phyloP scores from a whole-genome alignment of 176 grass and related monocot species.

The Alopecurus myosuroides region DNA sequence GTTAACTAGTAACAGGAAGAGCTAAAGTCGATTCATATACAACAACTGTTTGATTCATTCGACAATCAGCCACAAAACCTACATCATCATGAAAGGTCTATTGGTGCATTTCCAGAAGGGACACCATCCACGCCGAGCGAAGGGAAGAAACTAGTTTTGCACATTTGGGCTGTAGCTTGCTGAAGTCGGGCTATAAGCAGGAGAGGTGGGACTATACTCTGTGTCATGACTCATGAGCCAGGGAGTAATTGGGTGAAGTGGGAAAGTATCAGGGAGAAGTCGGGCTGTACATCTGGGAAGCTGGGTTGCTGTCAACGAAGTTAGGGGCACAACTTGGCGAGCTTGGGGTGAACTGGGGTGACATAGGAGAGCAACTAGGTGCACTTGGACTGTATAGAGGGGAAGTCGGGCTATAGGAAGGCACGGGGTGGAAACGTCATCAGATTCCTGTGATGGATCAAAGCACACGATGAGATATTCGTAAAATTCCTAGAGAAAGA shows the following conservation, averaged over 20 bases:
- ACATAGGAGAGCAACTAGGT: conserved; percentile 13
- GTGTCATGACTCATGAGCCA: neutral
- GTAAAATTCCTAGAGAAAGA: too few relatives aligned
- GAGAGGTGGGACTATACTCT: conserved; percentile 55
- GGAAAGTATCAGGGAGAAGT: conserved; percentile 65
- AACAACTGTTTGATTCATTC: neutral
- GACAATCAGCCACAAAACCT: neutral
- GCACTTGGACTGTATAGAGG: conserved; percentile 68
- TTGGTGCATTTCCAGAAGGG: neutral
- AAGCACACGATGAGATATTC: too few relatives aligned
- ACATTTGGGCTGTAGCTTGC: conserved; percentile 57
- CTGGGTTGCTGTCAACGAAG: neutral
- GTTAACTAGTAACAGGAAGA: neutral
- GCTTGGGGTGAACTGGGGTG: neutral
- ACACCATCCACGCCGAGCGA: neutral
- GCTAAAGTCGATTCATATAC: neutral
- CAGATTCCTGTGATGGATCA: too few relatives aligned
- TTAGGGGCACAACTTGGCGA: neutral
- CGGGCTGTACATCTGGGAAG: conserved; percentile 26
- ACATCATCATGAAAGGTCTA: neutral
- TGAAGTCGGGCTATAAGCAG: conserved; percentile 55
- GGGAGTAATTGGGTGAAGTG: conserved; percentile 27
- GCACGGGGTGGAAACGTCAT: too few relatives aligned
- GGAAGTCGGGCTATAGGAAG: conserved; percentile 52
- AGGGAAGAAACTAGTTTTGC: neutral